These are phyloP conservation scores for Ceratopteris richardii DNA, from an alignment of 75 land plant genomes.

Conservation along the genomic window DNA sequence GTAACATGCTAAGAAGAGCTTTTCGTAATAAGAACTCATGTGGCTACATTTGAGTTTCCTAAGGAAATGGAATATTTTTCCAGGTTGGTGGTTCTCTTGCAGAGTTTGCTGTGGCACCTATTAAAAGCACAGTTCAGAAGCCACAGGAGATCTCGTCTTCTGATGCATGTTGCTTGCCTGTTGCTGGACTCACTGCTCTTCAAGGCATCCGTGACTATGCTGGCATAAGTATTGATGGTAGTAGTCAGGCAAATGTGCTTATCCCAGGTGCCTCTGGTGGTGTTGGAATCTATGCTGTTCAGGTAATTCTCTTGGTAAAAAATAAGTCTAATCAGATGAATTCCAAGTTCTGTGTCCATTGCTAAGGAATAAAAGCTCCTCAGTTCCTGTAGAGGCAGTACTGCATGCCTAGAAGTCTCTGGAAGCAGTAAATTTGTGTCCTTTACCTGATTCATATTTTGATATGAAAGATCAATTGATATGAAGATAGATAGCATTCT, in stretches of 20 bases:
- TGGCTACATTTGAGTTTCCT: neutral
- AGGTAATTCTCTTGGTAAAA: constrained; percentile 18
- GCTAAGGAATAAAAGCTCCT: neutral
- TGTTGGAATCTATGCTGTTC: constrained; percentile 61
- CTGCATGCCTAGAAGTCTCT: no score
- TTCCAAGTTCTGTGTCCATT: neutral
- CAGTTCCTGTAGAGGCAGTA: no score
- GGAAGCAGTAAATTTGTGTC: no score
- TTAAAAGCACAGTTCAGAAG: constrained; percentile 29
- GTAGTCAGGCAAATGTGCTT: constrained; percentile 36
- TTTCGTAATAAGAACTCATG: neutral
- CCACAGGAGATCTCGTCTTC: constrained; percentile 53
- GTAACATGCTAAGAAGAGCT: constrained; percentile 20
- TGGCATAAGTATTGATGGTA: constrained; percentile 51
- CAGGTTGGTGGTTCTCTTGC: constrained; percentile 63
- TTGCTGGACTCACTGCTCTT: constrained; percentile 53
- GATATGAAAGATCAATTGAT: no score
- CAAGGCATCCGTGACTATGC: constrained; percentile 37
- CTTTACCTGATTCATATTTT: no score
- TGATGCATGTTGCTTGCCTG: constrained; percentile 44
- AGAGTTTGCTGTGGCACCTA: constrained; percentile 48
- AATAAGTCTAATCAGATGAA: neutral
- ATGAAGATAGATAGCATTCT: no score
- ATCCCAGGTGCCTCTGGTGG: constrained; percentile 82
- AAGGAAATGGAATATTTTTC: neutral